Percentiles rank a stretch among this genome's conserved stretches.
Evolutionary conservation across 805 yeast genomes (phyloP).

Genomic region (Starmerella kuoi): DNA sequence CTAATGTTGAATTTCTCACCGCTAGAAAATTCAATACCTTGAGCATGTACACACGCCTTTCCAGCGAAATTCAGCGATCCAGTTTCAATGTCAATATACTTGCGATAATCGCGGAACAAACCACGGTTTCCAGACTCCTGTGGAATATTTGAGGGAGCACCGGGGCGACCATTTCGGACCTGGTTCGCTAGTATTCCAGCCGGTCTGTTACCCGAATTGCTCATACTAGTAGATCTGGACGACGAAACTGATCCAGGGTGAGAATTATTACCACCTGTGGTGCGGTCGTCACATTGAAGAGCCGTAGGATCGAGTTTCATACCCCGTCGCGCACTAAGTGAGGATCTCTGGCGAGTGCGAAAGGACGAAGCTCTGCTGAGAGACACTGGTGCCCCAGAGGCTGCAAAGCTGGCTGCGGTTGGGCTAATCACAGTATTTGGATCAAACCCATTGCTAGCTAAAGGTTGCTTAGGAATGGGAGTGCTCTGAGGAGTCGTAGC

Average conservation of each 20-base stretch:
- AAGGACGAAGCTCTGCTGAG: conserved; percentile 15
- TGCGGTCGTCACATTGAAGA: neutral
- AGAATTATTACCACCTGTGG: neutral
- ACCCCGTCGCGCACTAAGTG: conserved; percentile 31
- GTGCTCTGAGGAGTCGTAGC: neutral
- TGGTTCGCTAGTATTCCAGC: neutral
- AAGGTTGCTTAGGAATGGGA: neutral
- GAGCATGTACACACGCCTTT: conserved; percentile 79
- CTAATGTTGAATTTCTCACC: conserved; percentile 82
- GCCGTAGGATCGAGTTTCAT: conserved; percentile 22
- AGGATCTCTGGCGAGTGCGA: conserved; percentile 16
- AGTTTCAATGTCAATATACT: conserved; percentile 80
- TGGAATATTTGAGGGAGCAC: neutral
- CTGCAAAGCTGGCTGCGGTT: conserved; percentile 14
- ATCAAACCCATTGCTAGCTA: conserved; percentile 12
- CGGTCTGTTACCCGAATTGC: neutral
- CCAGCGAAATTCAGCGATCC: conserved; percentile 89
- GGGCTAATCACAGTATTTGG: conserved; percentile 16
- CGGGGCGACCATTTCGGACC: neutral
- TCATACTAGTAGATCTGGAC: neutral
- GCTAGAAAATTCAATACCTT: conserved; percentile 80
- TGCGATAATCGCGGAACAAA: conserved; percentile 68
- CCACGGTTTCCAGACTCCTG: conserved; percentile 12
- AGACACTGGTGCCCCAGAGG: conserved; percentile 16
- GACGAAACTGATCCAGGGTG: neutral